Evolutionary conservation across 179 eudicot genomes (phyloP).

Genomic region (Silene noctiflora): DNA sequence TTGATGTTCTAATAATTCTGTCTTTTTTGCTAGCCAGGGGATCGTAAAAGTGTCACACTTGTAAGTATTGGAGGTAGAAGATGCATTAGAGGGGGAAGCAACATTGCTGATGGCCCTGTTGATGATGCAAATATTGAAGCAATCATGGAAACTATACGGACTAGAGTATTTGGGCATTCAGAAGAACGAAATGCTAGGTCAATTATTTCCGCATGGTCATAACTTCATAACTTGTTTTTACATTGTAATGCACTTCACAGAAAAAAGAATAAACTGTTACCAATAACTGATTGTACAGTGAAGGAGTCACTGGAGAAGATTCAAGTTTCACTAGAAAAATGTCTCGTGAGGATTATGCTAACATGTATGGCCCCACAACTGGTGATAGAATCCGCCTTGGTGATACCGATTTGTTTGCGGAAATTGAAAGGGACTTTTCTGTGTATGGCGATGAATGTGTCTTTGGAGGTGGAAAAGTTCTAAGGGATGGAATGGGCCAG

Average conservation of each 20-base stretch:
- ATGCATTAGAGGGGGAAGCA: conserved; percentile 79
- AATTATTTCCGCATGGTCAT: conserved; percentile 15
- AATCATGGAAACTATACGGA: conserved; percentile 46
- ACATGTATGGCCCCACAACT: conserved; percentile 86
- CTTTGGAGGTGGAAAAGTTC: conserved; percentile 96
- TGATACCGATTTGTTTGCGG: conserved; percentile 83
- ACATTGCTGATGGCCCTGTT: conserved; percentile 65
- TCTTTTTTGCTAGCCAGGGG: conserved; percentile 76
- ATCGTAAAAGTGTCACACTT: conserved; percentile 70
- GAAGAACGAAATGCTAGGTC: conserved; percentile 70
- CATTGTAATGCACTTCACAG: conserved; percentile 1
- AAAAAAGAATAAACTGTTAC: not conserved
- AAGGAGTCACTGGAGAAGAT: conserved; percentile 58
- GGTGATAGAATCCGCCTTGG: conserved; percentile 96
- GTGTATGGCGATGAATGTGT: conserved; percentile 92
- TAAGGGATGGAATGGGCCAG: conserved; percentile 97
- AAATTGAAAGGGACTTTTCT: conserved; percentile 76
- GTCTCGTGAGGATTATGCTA: conserved; percentile 76
- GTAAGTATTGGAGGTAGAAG: conserved; percentile 75
- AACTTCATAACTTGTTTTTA: conserved; percentile 1
- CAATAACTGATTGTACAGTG: conserved; percentile 38
- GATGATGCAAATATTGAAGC: conserved; percentile 46
- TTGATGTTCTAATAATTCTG: conserved; percentile 1
- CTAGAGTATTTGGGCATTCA: conserved; percentile 48
- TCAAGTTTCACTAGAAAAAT: conserved; percentile 42